Percentiles rank a stretch among this genome's conserved stretches.
Conservation (phyloP, 257 asterid species). For the Solanum gandarillasii region DNA sequence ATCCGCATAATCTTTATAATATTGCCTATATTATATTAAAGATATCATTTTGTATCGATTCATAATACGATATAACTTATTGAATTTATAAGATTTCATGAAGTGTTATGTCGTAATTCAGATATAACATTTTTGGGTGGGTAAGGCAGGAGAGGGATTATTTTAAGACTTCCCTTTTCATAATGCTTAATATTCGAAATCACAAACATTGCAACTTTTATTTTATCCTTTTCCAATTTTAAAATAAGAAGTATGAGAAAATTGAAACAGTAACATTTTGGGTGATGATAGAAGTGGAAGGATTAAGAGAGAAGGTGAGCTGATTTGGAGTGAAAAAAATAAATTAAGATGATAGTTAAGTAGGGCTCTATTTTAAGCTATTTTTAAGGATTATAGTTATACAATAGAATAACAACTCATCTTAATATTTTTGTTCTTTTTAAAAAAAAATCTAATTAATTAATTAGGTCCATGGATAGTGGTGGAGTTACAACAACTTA, state of each 20-base stretch:
- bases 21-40: too few relatives aligned
- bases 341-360: background rate
- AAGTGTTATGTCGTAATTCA: too few relatives aligned
- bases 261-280: background rate
- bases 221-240: background rate
- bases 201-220: too few relatives aligned
- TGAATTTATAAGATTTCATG: too few relatives aligned
- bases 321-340: background rate
- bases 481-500: background rate
- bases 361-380: background rate
- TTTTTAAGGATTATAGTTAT: background rate
- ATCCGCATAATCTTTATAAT: too few relatives aligned
- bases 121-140: too few relatives aligned
- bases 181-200: too few relatives aligned
- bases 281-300: background rate
- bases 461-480: background rate
- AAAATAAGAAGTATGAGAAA: background rate
- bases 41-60: too few relatives aligned
- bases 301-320: background rate
- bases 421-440: background rate
- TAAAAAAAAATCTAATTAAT: background rate
- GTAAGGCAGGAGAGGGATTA: too few relatives aligned
- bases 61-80: too few relatives aligned
- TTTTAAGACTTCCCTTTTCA: background rate
- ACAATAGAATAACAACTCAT: background rate